These are phyloP conservation scores for Vitis hybrid DNA, from an alignment of 177 flowering plant genomes.

Conservation along the genomic window DNA sequence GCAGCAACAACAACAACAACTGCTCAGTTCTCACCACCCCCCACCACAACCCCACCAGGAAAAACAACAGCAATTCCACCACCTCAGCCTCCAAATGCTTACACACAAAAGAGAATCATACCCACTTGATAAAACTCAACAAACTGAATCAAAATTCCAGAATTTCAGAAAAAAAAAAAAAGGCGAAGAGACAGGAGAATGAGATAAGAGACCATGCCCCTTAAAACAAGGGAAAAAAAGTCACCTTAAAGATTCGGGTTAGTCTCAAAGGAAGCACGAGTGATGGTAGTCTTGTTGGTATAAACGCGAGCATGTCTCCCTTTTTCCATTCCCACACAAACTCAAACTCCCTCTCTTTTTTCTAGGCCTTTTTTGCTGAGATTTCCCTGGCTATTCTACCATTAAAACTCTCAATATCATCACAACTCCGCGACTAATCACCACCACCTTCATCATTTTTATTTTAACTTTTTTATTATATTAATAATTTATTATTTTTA, in stretches of 20 bases:
- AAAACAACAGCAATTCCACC: neutral
- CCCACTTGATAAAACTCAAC: neutral
- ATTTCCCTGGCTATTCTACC: neutral
- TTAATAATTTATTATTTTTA: too few species aligned
- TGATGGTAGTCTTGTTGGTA: slow-evolving; percentile 4
- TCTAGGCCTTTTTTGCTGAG: slow-evolving; percentile 4
- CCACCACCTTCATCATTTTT: too few species aligned
- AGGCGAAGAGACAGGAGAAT: too few species aligned
- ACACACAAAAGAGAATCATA: neutral
- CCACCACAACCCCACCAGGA: neutral
- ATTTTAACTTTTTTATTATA: too few species aligned
- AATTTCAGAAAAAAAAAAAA: neutral
- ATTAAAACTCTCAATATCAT: neutral
- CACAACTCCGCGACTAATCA: neutral
- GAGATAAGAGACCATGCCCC: too few species aligned
- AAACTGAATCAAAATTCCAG: neutral
- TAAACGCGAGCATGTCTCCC: slow-evolving; percentile 11
- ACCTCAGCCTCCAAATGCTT: slow-evolving; percentile 7
- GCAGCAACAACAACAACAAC: neutral
- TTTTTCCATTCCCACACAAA: slow-evolving; percentile 1
- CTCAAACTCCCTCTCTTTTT: neutral
- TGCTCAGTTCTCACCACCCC: neutral
- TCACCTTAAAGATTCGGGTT: slow-evolving; percentile 20
- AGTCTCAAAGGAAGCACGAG: neutral
- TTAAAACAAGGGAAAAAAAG: neutral